Conservation (phyloP, 768 basidiomycete genomes). For the Amanita thiersii region DNA sequence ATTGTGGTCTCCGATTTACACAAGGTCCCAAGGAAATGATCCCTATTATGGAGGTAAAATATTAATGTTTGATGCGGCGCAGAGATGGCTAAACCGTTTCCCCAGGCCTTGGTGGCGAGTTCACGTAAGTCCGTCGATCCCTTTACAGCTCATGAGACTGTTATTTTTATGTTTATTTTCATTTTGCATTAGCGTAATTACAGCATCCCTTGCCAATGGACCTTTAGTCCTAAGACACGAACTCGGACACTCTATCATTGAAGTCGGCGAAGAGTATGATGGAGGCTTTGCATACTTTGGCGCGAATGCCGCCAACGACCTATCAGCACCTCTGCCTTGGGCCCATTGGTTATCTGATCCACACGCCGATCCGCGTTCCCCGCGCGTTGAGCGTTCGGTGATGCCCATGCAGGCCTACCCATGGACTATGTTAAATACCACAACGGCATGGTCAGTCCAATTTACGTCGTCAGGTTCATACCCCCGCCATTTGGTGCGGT, state of each 20-base stretch:
- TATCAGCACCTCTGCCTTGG: conserved; percentile 47
- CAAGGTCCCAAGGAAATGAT: conserved; percentile 49
- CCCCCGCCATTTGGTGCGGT: conserved; percentile 50
- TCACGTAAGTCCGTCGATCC: conserved; percentile 46
- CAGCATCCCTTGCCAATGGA: conserved; percentile 66
- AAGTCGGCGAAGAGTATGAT: conserved; percentile 80
- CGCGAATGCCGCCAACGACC: conserved; percentile 47
- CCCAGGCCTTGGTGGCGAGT: conserved; percentile 66
- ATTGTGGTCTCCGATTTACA: conserved; percentile 1
- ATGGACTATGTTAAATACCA: conserved; percentile 63
- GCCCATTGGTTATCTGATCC: conserved; percentile 55
- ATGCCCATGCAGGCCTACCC: conserved; percentile 75
- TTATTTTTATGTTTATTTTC: too few species aligned
- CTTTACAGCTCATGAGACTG: not conserved
- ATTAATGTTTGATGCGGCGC: not conserved
- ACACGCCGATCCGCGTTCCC: conserved; percentile 12
- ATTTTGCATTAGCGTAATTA: conserved; percentile 47
- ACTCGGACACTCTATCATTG: conserved; percentile 72
- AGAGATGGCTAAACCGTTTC: not conserved
- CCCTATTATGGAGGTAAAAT: conserved; percentile 66
- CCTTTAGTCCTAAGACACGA: conserved; percentile 73
- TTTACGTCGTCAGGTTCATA: conserved; percentile 64
- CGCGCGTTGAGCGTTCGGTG: conserved; percentile 54
- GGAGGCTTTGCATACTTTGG: conserved; percentile 71
- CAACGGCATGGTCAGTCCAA: conserved; percentile 45